Evolutionary conservation across 1,284 basidiomycete species (phyloP).

Genomic region (Rhizopogon parksii): DNA sequence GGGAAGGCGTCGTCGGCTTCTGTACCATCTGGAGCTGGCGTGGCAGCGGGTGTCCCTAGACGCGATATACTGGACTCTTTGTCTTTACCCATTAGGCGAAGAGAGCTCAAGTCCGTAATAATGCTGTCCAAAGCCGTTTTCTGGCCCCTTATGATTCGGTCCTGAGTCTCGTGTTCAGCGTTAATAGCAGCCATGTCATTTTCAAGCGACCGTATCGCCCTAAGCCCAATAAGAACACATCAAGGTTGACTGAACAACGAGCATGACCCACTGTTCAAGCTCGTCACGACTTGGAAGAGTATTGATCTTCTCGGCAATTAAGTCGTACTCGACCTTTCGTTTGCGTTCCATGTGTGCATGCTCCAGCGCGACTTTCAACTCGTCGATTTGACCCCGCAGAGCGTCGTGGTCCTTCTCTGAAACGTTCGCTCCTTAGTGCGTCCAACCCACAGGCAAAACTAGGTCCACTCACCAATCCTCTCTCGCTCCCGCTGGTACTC

Average conservation of each 20-base stretch:
- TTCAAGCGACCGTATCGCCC: slow-evolving; percentile 62
- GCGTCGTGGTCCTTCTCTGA: slow-evolving; percentile 64
- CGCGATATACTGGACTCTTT: slow-evolving; percentile 38
- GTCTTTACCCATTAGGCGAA: slow-evolving; percentile 63
- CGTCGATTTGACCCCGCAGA: slow-evolving; percentile 62
- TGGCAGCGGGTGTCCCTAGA: slow-evolving; percentile 36
- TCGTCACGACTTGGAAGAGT: slow-evolving; percentile 69
- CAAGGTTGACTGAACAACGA: not conserved
- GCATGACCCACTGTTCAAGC: slow-evolving; percentile 54
- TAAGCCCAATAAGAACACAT: slow-evolving; percentile 21
- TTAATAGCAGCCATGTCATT: slow-evolving; percentile 71
- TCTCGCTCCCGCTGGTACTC: slow-evolving; percentile 68
- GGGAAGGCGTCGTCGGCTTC: slow-evolving; percentile 14
- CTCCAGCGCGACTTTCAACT: slow-evolving; percentile 66
- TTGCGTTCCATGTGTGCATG: slow-evolving; percentile 67
- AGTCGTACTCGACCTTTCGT: slow-evolving; percentile 78
- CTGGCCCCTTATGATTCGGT: slow-evolving; percentile 57
- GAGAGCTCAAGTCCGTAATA: slow-evolving; percentile 50
- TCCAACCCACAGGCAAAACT: not conserved
- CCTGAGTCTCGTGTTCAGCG: slow-evolving; percentile 66
- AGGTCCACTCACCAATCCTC: slow-evolving; percentile 51
- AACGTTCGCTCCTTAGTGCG: slow-evolving; percentile 1
- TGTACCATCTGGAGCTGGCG: slow-evolving; percentile 42
- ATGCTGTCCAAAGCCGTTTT: slow-evolving; percentile 61
- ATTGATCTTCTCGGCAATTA: slow-evolving; percentile 74